These are phyloP conservation scores for Cercophora samala DNA, from an alignment of 495 filamentous ascomycete species.

Conservation along the genomic window DNA sequence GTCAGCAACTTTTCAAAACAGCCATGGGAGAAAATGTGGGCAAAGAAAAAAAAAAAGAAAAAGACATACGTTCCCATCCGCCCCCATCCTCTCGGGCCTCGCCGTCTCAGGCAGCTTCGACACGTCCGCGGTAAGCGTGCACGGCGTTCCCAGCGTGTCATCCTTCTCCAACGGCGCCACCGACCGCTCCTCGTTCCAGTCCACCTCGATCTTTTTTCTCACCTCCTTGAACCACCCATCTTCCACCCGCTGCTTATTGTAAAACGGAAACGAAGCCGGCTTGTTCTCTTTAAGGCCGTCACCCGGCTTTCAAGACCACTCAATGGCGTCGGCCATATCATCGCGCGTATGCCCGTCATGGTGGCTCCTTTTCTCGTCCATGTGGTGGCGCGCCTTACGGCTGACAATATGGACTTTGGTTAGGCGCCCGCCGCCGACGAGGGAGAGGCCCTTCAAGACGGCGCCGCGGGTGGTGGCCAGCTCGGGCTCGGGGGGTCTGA, in stretches of 20 bases:
- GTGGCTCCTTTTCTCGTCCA: constrained; percentile 37
- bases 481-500: constrained; percentile 63
- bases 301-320: constrained; percentile 35
- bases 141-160: neutral
- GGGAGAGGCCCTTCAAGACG: constrained; percentile 46
- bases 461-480: constrained; percentile 44
- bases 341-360: constrained; percentile 28
- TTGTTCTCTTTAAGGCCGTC: constrained; percentile 33
- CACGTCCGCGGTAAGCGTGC: neutral
- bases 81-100: neutral
- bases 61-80: neutral
- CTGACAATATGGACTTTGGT: constrained; percentile 42
- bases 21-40: too few relatives aligned
- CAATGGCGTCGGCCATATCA: constrained; percentile 30
- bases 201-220: neutral
- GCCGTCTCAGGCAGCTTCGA: neutral
- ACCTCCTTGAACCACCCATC: constrained; percentile 25
- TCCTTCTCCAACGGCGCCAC: neutral
- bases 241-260: constrained; percentile 24
- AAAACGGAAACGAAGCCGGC: constrained; percentile 25
- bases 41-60: too few relatives aligned
- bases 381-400: constrained; percentile 51
- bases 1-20: too few relatives aligned
- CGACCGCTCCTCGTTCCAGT: neutral
- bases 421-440: constrained; percentile 29